These are phyloP conservation scores for Kodamaea sp. DNA, from an alignment of 1,139 yeast species.

Conservation along the genomic window DNA sequence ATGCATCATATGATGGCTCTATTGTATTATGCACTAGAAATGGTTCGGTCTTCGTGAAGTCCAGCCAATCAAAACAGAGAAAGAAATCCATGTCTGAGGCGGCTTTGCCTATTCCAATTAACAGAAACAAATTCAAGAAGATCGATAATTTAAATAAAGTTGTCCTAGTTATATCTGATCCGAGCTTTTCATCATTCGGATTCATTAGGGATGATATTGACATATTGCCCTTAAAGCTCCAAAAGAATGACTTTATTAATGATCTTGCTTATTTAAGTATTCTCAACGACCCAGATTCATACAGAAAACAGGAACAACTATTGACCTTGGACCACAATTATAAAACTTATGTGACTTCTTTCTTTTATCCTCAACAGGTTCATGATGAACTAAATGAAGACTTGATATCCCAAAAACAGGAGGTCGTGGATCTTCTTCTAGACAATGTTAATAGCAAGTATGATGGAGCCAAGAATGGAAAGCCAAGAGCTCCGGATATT, in stretches of 20 bases:
- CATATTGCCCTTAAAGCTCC: constrained; percentile 49
- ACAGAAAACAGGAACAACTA: constrained; percentile 37
- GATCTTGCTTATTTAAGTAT: constrained; percentile 58
- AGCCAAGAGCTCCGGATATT: constrained; percentile 3
- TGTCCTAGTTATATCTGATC: constrained; percentile 64
- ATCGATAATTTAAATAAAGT: constrained; percentile 56
- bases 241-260: constrained; percentile 41
- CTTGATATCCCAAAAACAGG: constrained; percentile 2
- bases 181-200: constrained; percentile 66
- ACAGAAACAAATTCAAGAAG: constrained; percentile 53
- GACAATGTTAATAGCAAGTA: constrained; percentile 17
- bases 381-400: constrained; percentile 15
- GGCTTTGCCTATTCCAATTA: constrained; percentile 24
- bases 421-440: constrained; percentile 20
- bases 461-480: constrained; percentile 18
- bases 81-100: constrained; percentile 37
- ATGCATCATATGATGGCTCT: constrained; percentile 69
- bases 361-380: constrained; percentile 24
- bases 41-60: constrained; percentile 59
- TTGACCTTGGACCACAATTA: constrained; percentile 21
- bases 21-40: constrained; percentile 64
- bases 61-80: constrained; percentile 25
- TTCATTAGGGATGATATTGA: constrained; percentile 67
- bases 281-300: constrained; percentile 20
- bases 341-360: constrained; percentile 29